Base-by-base conservation (phyloP, 352 stramenopile genomes). In the Globisporangium carolinianum region DNA sequence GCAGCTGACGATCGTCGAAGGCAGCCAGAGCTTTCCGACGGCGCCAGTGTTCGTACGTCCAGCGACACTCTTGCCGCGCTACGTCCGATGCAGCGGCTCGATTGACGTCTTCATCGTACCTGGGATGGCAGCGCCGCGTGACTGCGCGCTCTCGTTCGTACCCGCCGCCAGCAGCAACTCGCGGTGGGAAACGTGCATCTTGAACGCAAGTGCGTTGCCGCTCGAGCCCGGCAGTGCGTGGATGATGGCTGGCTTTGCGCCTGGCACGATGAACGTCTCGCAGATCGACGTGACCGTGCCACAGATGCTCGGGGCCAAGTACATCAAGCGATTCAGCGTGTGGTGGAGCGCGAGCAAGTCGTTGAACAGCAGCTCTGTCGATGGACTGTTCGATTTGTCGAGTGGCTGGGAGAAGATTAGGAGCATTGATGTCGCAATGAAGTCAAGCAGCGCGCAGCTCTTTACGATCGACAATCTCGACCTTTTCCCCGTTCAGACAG, bases 221-320 rank as follows among this genome's bases (percentile, higher is more conserved):
- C 48, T 88, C 7, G 58, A 69, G 8, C n/a, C 14, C n/a, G 75
- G 73, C 3, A 84, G 71, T 49, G 61, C 75, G 9, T 88, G 77
- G 77, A 62, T 85, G 24, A 79, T 88, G 63, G 73, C 73, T 41
- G 73, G 69, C 0, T 86, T 86, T 61, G 45, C 64, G 1, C 51
- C 43, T 36, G 52, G 60, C 7, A 60, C 61, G 12, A 18, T 39
- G 17, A 81, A 77, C 35, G 36, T 86, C 37, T 79, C 77, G 4
- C 54, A 50, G 6, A 66, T 88, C 37, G 59, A 65, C 2, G 53
- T 88, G 14, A 58, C 56, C 17, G 55, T 88, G n/a, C 66, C 69
- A n/a, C 53, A 39, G 0, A 74, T 88, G 73, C 63, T 57, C 15
- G 63, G 63, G 10, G 48, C 63, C 36, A 82, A 76, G 61, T 88